phyloP scores from a whole-genome alignment of 2,329 filamentous ascomycete genomes.

The Phyllosticta ampelicida region DNA sequence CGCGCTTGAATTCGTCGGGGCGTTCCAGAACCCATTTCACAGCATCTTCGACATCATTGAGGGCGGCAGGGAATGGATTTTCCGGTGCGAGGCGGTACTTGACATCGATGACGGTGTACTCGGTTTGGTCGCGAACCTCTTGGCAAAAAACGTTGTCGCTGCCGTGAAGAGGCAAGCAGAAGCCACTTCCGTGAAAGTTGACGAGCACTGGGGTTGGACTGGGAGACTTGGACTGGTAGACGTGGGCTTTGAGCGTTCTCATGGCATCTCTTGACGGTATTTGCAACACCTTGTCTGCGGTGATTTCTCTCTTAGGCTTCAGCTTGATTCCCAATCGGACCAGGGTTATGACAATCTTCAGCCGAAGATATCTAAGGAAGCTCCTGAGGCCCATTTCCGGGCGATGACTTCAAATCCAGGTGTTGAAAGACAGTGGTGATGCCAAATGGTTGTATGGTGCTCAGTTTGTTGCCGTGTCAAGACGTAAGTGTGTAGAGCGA shows the following conservation, averaged over 20 bases:
- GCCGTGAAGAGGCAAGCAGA: constrained; percentile 27
- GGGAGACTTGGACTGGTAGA: constrained; percentile 14
- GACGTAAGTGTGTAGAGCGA: not conserved
- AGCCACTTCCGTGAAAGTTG: constrained; percentile 27
- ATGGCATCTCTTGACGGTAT: constrained; percentile 17
- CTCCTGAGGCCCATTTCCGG: not conserved
- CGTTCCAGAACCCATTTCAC: constrained; percentile 23
- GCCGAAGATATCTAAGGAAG: constrained; percentile 13
- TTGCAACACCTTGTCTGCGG: constrained; percentile 4
- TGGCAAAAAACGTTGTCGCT: constrained; percentile 30
- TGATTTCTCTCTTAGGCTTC: not conserved
- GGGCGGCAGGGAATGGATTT: constrained; percentile 26
- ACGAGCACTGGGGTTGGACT: constrained; percentile 19
- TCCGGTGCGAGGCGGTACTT: constrained; percentile 31
- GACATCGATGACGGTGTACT: constrained; percentile 26
- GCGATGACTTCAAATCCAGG: not conserved
- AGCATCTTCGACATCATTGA: constrained; percentile 27
- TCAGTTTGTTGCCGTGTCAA: not conserved
- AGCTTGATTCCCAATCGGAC: constrained; percentile 10
- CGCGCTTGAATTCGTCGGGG: constrained; percentile 12
- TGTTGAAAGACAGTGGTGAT: not conserved
- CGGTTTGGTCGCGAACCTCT: constrained; percentile 19
- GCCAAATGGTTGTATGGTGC: not conserved
- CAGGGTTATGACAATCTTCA: constrained; percentile 14
- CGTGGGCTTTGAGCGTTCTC: constrained; percentile 15